Percentiles rank a stretch among this genome's conserved stretches.
phyloP scores from a whole-genome alignment of 768 basidiomycete species.

The Termitomyces sp. region DNA sequence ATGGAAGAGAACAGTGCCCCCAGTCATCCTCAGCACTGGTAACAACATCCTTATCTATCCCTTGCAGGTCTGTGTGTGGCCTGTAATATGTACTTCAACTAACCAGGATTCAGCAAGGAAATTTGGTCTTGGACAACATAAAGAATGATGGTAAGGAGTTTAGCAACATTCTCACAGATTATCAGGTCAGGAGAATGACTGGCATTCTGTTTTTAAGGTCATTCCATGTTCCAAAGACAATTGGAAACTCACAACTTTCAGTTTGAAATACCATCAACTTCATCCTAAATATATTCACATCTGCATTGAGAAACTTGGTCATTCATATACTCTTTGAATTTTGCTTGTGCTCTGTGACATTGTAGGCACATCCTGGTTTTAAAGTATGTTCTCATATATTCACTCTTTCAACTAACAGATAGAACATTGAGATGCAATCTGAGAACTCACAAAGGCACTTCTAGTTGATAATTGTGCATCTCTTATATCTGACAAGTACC shows the following conservation, averaged over 20 bases:
- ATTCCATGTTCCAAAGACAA: neutral
- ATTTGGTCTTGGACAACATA: constrained; percentile 84
- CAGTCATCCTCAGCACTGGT: constrained; percentile 60
- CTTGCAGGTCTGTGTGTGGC: constrained; percentile 40
- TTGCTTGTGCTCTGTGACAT: constrained; percentile 90
- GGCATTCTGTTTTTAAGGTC: constrained; percentile 91
- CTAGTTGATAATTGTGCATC: neutral
- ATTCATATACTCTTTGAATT: constrained; percentile 78
- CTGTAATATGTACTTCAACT: neutral
- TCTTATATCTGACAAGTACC: constrained; percentile 1
- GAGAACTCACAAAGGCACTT: constrained; percentile 86
- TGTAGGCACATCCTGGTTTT: constrained; percentile 44
- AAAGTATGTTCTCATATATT: neutral
- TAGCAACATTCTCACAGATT: constrained; percentile 90
- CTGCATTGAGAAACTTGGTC: constrained; percentile 86
- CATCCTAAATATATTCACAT: constrained; percentile 96
- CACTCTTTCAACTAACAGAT: constrained; percentile 41
- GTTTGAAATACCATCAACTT: constrained; percentile 90
- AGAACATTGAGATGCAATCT: constrained; percentile 88
- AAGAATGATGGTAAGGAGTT: constrained; percentile 92
- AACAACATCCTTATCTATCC: constrained; percentile 65
- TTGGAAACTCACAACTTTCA: constrained; percentile 23
- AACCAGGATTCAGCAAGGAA: constrained; percentile 59
- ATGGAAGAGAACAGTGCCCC: no score
- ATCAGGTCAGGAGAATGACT: constrained; percentile 94